Percentiles rank a stretch among this genome's conserved stretches.
These are phyloP conservation scores for Pythium dissotocum DNA, from an alignment of 352 stramenopile species.

Conservation along the genomic window DNA sequence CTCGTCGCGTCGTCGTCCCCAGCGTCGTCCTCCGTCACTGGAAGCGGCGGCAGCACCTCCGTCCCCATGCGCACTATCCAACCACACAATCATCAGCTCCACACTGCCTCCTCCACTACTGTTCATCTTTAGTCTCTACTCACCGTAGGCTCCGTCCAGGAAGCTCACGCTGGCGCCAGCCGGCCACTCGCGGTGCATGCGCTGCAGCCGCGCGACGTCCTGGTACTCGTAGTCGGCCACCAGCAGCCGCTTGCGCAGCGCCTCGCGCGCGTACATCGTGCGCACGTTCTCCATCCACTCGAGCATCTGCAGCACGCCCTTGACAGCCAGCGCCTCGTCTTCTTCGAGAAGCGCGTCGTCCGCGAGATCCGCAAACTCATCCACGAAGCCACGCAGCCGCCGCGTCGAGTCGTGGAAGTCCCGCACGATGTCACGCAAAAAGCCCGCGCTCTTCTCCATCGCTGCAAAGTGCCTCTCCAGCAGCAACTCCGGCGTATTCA, in stretches of 20 bases:
- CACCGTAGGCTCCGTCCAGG: slow-evolving; percentile 54
- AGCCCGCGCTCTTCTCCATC: slow-evolving; percentile 63
- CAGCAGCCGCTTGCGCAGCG: slow-evolving; percentile 54
- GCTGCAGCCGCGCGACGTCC: slow-evolving; percentile 37
- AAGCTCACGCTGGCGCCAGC: slow-evolving; percentile 38
- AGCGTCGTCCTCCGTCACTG: slow-evolving; percentile 11
- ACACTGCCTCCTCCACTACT: background rate
- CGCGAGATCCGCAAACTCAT: slow-evolving; percentile 37
- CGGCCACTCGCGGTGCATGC: slow-evolving; percentile 49
- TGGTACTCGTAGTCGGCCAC: slow-evolving; percentile 57
- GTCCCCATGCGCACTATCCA: slow-evolving; percentile 30
- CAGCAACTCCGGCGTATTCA: slow-evolving; percentile 40
- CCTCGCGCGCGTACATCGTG: slow-evolving; percentile 66
- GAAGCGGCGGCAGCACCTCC: slow-evolving; percentile 34
- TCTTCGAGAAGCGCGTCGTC: slow-evolving; percentile 27
- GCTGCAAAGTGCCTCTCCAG: slow-evolving; percentile 67
- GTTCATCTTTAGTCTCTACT: slow-evolving; percentile 10
- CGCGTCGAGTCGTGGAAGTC: slow-evolving; percentile 50
- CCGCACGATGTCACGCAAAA: slow-evolving; percentile 52
- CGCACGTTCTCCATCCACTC: slow-evolving; percentile 82
- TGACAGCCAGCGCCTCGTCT: background rate
- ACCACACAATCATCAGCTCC: background rate
- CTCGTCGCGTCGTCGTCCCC: slow-evolving; percentile 1
- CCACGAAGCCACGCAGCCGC: slow-evolving; percentile 41
- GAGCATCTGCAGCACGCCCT: slow-evolving; percentile 32